Base-by-base conservation (phyloP, 495 filamentous ascomycete genomes). In the Emericellopsis terricola region DNA sequence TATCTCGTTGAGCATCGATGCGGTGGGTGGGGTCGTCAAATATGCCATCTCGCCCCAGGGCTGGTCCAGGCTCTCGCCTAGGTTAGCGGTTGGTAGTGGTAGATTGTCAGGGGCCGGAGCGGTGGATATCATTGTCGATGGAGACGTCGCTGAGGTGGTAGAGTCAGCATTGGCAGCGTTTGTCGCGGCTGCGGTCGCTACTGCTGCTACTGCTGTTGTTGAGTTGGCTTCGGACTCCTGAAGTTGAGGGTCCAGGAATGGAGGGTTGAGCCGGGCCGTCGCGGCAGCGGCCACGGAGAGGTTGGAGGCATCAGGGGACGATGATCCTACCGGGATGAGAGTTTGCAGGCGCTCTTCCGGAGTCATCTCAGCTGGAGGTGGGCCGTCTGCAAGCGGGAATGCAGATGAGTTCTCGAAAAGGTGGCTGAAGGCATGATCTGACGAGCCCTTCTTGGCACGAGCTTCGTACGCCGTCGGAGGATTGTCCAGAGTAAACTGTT, bases 231-330 rank as follows among this genome's bases (percentile, higher is more conserved):
- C n/a, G n/a, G n/a, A n/a, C n/a, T n/a, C n/a, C n/a, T n/a, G n/a
- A 9, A 68, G 43, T 24, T 68, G 58, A 8, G 62, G 60, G 39
- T 71, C 63, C 26, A 71, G 53, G 11, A 64, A 54, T 1, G 52
- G 46, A 5, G 57, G 53, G 5, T 57, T 52, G 15, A 68, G 49
- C 6, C 60, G 60, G 19, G 63, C 62, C 0, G 65, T 55, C 4
- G 60, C 63, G 3, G 62, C 63, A 15, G 59, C 61, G 11, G 61
- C 62, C 37, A 63, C 55, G 3, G 55, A 51, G 4, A 66, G 40
- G 23, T 53, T 56, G 0, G 51, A 38, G 0, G 53, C 41, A 3
- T 61, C 53, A 15, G 48, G 34, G 15, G 43, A 46, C 2, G 41
- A 45, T 2, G 34, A 37, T 7, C 45, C 45, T 7, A 42, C 38